Percentiles rank a stretch among this genome's conserved stretches.
Conservation (phyloP, 805 yeast genomes). For the Candida patagonica region DNA sequence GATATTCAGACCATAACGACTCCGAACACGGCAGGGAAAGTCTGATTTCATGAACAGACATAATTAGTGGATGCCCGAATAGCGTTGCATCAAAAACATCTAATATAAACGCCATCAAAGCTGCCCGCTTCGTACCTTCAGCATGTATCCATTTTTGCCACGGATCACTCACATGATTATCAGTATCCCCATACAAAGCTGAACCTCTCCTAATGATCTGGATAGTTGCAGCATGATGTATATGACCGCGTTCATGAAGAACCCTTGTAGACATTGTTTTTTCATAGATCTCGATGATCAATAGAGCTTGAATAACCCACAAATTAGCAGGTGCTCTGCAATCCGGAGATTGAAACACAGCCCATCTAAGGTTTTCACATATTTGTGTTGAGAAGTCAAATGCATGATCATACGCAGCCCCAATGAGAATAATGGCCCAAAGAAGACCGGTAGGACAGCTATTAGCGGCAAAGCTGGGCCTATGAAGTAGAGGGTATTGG, state of each 20-base stretch:
- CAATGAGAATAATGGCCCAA: slow-evolving; percentile 47
- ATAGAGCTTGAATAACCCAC: slow-evolving; percentile 68
- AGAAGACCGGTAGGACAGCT: slow-evolving; percentile 41
- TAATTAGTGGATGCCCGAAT: slow-evolving; percentile 59
- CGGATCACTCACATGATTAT: slow-evolving; percentile 22
- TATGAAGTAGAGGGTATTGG: slow-evolving; percentile 49
- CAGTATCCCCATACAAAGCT: slow-evolving; percentile 34
- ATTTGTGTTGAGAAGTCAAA: slow-evolving; percentile 36
- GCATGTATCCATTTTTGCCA: slow-evolving; percentile 69
- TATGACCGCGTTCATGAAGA: slow-evolving; percentile 72
- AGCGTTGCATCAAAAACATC: slow-evolving; percentile 73
- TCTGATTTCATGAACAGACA: slow-evolving; percentile 54
- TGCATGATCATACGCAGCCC: slow-evolving; percentile 36
- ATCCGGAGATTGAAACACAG: slow-evolving; percentile 58
- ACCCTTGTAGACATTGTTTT: slow-evolving; percentile 59
- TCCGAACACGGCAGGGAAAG: slow-evolving; percentile 57
- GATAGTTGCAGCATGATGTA: slow-evolving; percentile 81
- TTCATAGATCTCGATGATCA: slow-evolving; percentile 71
- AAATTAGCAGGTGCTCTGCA: slow-evolving; percentile 69
- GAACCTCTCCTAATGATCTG: slow-evolving; percentile 72
- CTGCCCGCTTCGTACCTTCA: slow-evolving; percentile 68
- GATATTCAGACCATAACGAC: slow-evolving; percentile 41
- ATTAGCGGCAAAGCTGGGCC: slow-evolving; percentile 46
- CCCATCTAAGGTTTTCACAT: slow-evolving; percentile 55
- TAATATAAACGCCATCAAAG: slow-evolving; percentile 71